Conservation (phyloP, 169 alveolate species). For the Eimeria tenella region DNA sequence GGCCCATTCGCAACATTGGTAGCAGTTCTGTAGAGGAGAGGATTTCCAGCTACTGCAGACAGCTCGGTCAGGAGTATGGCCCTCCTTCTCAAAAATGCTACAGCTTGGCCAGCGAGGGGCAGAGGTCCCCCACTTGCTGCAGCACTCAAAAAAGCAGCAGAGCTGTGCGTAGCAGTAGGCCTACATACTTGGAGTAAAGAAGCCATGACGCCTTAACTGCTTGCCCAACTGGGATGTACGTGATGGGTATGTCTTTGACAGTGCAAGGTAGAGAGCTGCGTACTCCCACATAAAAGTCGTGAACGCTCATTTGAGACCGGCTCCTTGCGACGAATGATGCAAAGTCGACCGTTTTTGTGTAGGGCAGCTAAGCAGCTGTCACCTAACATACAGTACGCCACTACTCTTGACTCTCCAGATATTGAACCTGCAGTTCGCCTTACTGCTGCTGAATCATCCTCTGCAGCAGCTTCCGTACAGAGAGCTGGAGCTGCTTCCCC, state of each 20-base stretch:
- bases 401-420: background rate
- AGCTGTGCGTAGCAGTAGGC: background rate
- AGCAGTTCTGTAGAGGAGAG: conserved; percentile 51
- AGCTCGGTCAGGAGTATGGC: conserved; percentile 62
- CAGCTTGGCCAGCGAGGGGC: conserved; percentile 64
- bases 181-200: too few species aligned
- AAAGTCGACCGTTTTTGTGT: conserved; percentile 31
- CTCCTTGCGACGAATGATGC: conserved; percentile 59
- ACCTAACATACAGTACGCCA: conserved; percentile 2
- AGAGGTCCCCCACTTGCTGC: conserved; percentile 38
- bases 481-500: conserved; percentile 63
- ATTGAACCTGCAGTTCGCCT: background rate
- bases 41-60: conserved; percentile 41
- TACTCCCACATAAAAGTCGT: conserved; percentile 56
- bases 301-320: conserved; percentile 7
- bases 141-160: background rate
- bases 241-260: background rate
- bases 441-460: background rate
- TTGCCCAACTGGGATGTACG: background rate
- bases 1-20: background rate
- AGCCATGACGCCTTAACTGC: too few species aligned
- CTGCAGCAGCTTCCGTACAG: background rate
- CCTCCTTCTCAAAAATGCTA: conserved; percentile 53
- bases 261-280: background rate
- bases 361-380: conserved; percentile 12